Evolutionary conservation across 768 basidiomycete genomes (phyloP).

Genomic region (Termitomyces sp.): DNA sequence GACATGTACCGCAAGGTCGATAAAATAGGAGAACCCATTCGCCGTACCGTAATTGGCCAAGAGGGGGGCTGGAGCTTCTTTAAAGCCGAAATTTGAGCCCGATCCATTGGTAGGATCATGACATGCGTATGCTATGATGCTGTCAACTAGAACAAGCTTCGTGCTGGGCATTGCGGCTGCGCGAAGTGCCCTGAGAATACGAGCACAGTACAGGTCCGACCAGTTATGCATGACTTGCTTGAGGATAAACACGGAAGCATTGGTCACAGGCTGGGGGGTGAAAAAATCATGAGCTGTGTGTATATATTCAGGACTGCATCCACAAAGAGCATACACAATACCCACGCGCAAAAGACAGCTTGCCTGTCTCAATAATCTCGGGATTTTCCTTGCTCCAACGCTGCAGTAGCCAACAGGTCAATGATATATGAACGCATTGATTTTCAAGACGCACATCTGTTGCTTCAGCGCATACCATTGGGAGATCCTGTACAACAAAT

Average conservation of each 20-base stretch:
- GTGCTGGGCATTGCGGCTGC: slow-evolving; percentile 25
- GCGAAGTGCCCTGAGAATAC: slow-evolving; percentile 28
- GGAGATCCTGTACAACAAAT: slow-evolving; percentile 21
- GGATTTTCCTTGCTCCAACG: slow-evolving; percentile 2
- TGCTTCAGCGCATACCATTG: slow-evolving; percentile 12
- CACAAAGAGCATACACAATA: neutral
- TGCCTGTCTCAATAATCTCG: slow-evolving; percentile 1
- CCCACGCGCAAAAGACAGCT: slow-evolving; percentile 3
- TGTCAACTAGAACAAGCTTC: slow-evolving; percentile 32
- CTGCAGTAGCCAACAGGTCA: neutral
- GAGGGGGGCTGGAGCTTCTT: slow-evolving; percentile 4
- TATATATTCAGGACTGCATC: neutral
- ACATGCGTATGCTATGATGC: slow-evolving; percentile 24
- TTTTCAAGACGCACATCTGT: neutral
- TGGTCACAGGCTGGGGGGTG: slow-evolving; percentile 24
- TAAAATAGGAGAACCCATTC: slow-evolving; percentile 1
- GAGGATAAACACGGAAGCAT: slow-evolving; percentile 31
- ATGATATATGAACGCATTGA: no score
- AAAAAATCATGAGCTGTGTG: slow-evolving; percentile 31
- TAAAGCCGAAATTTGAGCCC: neutral
- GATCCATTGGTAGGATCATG: neutral
- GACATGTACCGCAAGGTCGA: slow-evolving; percentile 1
- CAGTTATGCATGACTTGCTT: slow-evolving; percentile 33
- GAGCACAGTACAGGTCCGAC: slow-evolving; percentile 23
- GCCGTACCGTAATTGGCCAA: slow-evolving; percentile 7